Conservation (phyloP, 202 grass and related monocot species). For the Digitaria exilis region DNA sequence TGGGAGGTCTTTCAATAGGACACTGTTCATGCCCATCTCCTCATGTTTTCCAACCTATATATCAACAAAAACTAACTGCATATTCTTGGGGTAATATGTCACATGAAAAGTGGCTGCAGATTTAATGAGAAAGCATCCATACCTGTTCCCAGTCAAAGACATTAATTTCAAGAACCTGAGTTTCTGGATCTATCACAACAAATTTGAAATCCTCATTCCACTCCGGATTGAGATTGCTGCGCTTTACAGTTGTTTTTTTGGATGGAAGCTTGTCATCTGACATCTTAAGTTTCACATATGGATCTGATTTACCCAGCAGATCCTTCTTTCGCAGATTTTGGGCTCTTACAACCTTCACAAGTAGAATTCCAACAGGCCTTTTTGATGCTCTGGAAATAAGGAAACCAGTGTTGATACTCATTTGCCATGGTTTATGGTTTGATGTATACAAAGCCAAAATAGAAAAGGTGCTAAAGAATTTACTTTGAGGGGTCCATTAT, state of each 20-base stretch:
- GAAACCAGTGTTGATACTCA: conserved; percentile 19
- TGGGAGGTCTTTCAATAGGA: conserved; percentile 65
- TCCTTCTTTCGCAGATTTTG: conserved; percentile 92
- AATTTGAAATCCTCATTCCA: conserved; percentile 93
- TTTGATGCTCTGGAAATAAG: conserved; percentile 71
- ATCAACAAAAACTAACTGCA: conserved; percentile 18
- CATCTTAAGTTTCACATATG: conserved; percentile 89
- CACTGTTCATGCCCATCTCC: conserved; percentile 76
- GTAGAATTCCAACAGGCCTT: conserved; percentile 84
- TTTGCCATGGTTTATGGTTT: not conserved
- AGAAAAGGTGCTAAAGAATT: conserved; percentile 33
- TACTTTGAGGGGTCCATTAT: conserved; percentile 92
- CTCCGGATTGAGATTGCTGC: conserved; percentile 84
- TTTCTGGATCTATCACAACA: conserved; percentile 85
- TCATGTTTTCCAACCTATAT: conserved; percentile 84
- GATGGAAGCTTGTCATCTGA: conserved; percentile 82
- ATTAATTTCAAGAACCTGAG: conserved; percentile 67
- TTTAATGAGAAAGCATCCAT: conserved; percentile 36
- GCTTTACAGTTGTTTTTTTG: conserved; percentile 86
- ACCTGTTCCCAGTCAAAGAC: conserved; percentile 95
- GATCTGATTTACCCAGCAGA: conserved; percentile 94
- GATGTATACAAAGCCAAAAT: not conserved
- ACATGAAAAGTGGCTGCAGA: not conserved
- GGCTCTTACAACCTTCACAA: conserved; percentile 73
- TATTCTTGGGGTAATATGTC: not conserved